phyloP scores from a whole-genome alignment of 805 yeast genomes.

The Ogataea degrootiae region DNA sequence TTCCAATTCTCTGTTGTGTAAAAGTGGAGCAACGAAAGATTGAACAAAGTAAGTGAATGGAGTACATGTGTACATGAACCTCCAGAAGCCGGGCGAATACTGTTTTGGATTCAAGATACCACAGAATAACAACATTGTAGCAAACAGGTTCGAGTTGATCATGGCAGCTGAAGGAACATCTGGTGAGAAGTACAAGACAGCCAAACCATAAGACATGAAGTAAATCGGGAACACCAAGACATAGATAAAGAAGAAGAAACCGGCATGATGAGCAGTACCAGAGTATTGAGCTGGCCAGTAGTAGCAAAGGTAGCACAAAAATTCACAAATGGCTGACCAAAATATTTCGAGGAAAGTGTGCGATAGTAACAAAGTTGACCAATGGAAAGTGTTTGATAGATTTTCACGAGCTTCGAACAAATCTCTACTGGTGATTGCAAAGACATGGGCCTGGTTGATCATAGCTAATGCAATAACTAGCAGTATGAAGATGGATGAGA shows the following conservation, averaged over 20 bases:
- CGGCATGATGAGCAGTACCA: constrained; percentile 38
- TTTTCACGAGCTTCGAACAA: constrained; percentile 66
- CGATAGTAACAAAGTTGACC: constrained; percentile 53
- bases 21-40: constrained; percentile 45
- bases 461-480: constrained; percentile 57
- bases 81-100: constrained; percentile 76
- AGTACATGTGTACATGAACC: constrained; percentile 68
- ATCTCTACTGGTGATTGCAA: constrained; percentile 53
- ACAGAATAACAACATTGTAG: constrained; percentile 59
- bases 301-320: constrained; percentile 41
- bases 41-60: constrained; percentile 69
- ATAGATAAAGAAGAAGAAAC: constrained; percentile 36
- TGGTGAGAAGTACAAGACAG: constrained; percentile 54
- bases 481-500: constrained; percentile 49
- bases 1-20: constrained; percentile 44
- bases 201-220: constrained; percentile 48
- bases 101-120: constrained; percentile 58
- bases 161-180: constrained; percentile 67
- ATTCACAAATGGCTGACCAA: constrained; percentile 45
- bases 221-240: constrained; percentile 41
- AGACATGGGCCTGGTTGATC: constrained; percentile 60
- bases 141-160: constrained; percentile 49
- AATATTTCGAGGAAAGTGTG: constrained; percentile 60
- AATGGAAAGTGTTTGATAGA: constrained; percentile 66
- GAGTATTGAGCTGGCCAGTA: constrained; percentile 34